These are phyloP conservation scores for Cicer yamashitae DNA, from an alignment of 306 rosid genomes.

Conservation along the genomic window DNA sequence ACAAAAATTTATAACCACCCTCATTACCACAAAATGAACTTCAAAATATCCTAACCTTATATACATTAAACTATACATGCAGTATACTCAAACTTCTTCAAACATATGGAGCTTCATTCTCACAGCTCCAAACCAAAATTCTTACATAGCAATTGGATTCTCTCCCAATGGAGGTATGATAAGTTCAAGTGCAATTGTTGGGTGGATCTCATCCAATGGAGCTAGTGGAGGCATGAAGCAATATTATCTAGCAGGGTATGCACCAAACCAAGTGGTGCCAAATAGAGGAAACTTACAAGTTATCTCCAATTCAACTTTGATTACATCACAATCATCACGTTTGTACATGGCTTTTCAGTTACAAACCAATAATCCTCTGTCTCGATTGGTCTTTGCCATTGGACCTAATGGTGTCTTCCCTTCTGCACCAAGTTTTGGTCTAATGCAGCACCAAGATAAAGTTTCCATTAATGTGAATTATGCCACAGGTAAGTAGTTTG, in stretches of 20 bases:
- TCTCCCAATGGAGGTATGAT: constrained; percentile 71
- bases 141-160: constrained; percentile 76
- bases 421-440: constrained; percentile 53
- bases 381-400: constrained; percentile 56
- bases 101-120: constrained; percentile 74
- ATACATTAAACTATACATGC: constrained; percentile 26
- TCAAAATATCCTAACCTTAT: too few species aligned
- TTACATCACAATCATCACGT: constrained; percentile 57
- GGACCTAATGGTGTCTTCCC: constrained; percentile 63
- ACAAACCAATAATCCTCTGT: constrained; percentile 49
- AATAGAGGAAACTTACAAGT: constrained; percentile 60
- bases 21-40: too few species aligned
- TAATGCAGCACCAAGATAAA: constrained; percentile 58
- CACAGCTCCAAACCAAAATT: constrained; percentile 59
- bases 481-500: constrained; percentile 55
- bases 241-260: constrained; percentile 60
- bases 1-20: too few species aligned
- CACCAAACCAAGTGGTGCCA: constrained; percentile 57
- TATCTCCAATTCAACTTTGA: constrained; percentile 52
- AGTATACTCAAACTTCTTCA: constrained; percentile 60
- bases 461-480: constrained; percentile 58
- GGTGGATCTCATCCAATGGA: constrained; percentile 63
- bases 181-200: constrained; percentile 83
- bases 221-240: constrained; percentile 51
- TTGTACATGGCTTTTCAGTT: constrained; percentile 65